phyloP scores from a whole-genome alignment of 306 rosid species.

The Citrullus colocynthis region DNA sequence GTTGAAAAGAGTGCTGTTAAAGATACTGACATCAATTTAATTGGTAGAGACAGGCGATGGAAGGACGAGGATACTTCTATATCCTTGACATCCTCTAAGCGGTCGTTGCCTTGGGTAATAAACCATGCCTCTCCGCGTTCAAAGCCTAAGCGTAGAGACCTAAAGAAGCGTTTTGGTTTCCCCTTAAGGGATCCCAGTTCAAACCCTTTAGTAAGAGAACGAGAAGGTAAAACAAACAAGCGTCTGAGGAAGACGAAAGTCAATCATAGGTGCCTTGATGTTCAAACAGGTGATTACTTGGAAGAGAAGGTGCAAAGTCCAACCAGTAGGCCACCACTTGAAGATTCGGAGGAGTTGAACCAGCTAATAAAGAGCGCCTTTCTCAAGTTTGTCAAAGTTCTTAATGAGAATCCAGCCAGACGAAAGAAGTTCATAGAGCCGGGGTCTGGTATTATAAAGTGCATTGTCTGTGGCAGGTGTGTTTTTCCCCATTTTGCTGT shows the following conservation, averaged over 20 bases:
- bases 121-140: not conserved
- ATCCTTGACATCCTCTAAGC: not conserved
- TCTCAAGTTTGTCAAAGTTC: constrained; percentile 20
- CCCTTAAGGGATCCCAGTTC: constrained; percentile 4
- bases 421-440: constrained; percentile 14
- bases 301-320: constrained; percentile 8
- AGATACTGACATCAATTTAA: not conserved
- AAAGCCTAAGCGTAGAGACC: not conserved
- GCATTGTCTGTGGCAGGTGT: constrained; percentile 33
- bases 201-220: not conserved
- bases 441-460: constrained; percentile 13
- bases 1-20: not conserved
- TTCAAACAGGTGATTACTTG: not conserved
- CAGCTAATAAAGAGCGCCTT: constrained; percentile 18
- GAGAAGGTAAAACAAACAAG: not conserved
- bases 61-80: not conserved
- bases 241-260: not conserved
- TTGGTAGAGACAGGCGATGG: not conserved
- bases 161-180: constrained; percentile 14
- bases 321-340: constrained; percentile 11
- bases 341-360: constrained; percentile 27
- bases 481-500: constrained; percentile 7
- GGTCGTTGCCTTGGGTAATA: not conserved
- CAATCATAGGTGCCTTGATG: constrained; percentile 1
- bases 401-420: constrained; percentile 17